Percentiles rank a stretch among this genome's conserved stretches.
Conservation (phyloP, 208 protist genomes). For the Angomonas deanei region DNA sequence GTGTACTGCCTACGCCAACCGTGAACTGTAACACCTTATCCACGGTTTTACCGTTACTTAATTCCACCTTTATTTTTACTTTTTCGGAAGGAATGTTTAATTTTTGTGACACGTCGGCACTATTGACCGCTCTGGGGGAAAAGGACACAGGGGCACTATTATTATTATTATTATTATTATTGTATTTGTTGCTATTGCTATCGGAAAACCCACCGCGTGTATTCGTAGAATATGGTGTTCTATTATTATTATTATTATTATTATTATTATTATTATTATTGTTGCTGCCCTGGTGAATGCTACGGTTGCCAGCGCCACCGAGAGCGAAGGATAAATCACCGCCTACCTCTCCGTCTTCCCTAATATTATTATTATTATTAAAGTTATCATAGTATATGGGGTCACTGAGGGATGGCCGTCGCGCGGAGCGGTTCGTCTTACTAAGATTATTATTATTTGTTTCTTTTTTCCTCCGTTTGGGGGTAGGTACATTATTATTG, state of each 20-base stretch:
- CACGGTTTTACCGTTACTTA: conserved; percentile 61
- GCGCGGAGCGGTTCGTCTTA: neutral
- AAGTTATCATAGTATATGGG: neutral
- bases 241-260: neutral
- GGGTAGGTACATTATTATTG: neutral
- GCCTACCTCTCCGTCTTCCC: neutral
- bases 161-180: conserved; percentile 6
- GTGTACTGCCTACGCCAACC: conserved; percentile 48
- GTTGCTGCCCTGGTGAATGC: neutral
- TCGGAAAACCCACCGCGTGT: neutral
- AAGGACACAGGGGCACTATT: neutral
- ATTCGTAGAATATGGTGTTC: neutral
- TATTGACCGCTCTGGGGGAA: neutral
- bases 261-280: conserved; percentile 8
- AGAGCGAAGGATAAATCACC: neutral
- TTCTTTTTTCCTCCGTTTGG: neutral
- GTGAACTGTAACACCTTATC: conserved; percentile 38
- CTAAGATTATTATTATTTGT: neutral
- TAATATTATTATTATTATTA: conserved; percentile 8
- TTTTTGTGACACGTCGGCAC: neutral
- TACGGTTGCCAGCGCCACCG: neutral
- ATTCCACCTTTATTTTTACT: conserved; percentile 36
- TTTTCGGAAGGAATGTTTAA: too few relatives aligned
- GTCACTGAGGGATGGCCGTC: neutral
- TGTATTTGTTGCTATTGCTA: neutral